Base-by-base conservation (phyloP, 441 rosid species). In the Jatropha podagrica region DNA sequence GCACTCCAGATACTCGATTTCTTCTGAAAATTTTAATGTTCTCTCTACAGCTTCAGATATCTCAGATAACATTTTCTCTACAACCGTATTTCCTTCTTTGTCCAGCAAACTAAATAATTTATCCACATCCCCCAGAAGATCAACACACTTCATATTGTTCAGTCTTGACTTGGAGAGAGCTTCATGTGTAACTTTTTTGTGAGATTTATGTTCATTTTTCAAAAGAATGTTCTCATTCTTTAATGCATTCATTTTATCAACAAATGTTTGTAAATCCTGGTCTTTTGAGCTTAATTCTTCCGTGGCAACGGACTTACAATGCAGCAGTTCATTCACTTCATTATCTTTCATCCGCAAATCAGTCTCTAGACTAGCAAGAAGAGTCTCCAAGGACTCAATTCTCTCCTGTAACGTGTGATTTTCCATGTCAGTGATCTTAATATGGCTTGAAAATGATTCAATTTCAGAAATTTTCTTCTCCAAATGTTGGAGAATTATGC, bases 1-100 rank as follows among this genome's bases (percentile, higher is more conserved):
- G 70, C 72, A 67, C 85, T 92, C 90, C 79, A 93, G 83, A 81
- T 72, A 68, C 71, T 88, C 90, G 62, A 93, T 74, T 74, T 87
- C 88, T 72, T 86, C 82, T 55, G 77, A 76, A 71, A 88, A 88
- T 78, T 80, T 38, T 46, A 90, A 85, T 65, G 84, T 82, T 72
- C 72, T 83, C 66, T 81, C 86, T 68, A 77, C 58, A 48, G 84
- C 86, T 78, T 85, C 92, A 81, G 80, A 82, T 60, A 89, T 72
- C 78, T 84, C 85, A 49, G 76, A 74, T 41, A 89, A 80, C 85
- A 87, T 80, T 74, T 84, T 76, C 32, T 88, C 89, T 49, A 81
- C 78, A 46, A 83, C 72, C 60, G 63, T 76, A 71, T 84, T 67
- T 70, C 84, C 76, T 58, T 82, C 88, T 71, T 78, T 79, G 52